Evolutionary conservation across 257 asterid species (phyloP).

Genomic region (Linderniella brevidens): DNA sequence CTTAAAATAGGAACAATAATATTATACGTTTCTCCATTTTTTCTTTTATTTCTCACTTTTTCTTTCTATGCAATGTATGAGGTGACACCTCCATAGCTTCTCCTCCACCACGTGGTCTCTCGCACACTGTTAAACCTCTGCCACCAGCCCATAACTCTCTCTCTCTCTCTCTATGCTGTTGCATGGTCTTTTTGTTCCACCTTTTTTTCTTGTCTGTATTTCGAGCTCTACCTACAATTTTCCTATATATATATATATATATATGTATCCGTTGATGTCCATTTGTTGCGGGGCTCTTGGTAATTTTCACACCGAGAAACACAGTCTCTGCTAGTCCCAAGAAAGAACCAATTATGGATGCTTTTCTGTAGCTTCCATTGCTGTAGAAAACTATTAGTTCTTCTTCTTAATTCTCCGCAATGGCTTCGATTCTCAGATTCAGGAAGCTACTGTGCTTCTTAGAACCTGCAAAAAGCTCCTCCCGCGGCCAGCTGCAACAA

Average conservation of each 20-base stretch:
- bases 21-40: no score
- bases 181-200: conserved; percentile 4
- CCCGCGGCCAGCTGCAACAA: conserved; percentile 7
- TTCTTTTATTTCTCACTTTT: neutral
- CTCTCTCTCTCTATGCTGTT: conserved; percentile 1
- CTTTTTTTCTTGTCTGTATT: neutral
- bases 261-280: no score
- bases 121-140: conserved; percentile 12
- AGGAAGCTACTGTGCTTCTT: conserved; percentile 36
- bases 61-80: conserved; percentile 12
- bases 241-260: no score
- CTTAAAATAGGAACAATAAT: no score
- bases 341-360: no score
- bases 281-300: neutral
- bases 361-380: no score
- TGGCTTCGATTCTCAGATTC: conserved; percentile 51
- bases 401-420: conserved; percentile 8
- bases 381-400: no score
- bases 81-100: conserved; percentile 19
- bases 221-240: no score
- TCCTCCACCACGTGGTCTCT: conserved; percentile 48
- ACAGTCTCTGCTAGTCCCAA: no score
- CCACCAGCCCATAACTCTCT: conserved; percentile 5
- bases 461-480: conserved; percentile 27
- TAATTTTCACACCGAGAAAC: no score